Evolutionary conservation across 176 grass and related monocot species (phyloP).

Genomic region (Lolium multiflorum): DNA sequence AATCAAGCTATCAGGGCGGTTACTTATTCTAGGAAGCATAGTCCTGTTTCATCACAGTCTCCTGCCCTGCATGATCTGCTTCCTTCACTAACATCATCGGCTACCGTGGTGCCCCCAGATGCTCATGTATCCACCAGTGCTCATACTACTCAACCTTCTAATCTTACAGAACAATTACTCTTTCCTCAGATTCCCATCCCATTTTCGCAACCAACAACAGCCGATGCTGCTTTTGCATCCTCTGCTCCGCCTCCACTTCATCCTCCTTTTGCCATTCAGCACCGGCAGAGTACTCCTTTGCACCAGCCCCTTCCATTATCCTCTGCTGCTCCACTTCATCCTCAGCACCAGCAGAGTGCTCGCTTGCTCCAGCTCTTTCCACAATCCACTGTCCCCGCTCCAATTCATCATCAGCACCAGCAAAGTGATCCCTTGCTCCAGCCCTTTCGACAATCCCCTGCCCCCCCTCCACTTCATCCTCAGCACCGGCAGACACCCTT

Average conservation of each 20-base stretch:
- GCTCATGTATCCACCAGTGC: slow-evolving; percentile 47
- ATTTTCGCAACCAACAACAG: slow-evolving; percentile 38
- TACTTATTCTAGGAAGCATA: slow-evolving; percentile 44
- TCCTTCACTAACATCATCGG: slow-evolving; percentile 46
- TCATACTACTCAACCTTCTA: slow-evolving; percentile 28
- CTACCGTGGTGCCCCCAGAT: slow-evolving; percentile 34
- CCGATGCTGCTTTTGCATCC: slow-evolving; percentile 41
- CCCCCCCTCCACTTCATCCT: background rate
- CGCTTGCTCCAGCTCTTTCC: slow-evolving; percentile 48
- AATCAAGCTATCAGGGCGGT: slow-evolving; percentile 30
- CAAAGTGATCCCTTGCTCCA: slow-evolving; percentile 41
- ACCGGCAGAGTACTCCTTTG: slow-evolving; percentile 46
- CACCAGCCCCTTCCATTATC: slow-evolving; percentile 53
- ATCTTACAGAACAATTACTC: slow-evolving; percentile 42
- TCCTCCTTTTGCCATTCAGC: slow-evolving; percentile 48
- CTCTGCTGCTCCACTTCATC: slow-evolving; percentile 50
- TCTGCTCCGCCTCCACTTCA: slow-evolving; percentile 49
- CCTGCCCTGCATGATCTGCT: slow-evolving; percentile 36
- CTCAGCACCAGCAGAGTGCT: slow-evolving; percentile 42
- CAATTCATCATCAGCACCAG: slow-evolving; percentile 49
- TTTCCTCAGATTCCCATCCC: slow-evolving; percentile 38
- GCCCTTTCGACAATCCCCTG: slow-evolving; percentile 51
- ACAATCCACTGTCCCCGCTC: slow-evolving; percentile 37
- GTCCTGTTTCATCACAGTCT: slow-evolving; percentile 30
- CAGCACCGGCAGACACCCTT: background rate